phyloP scores from a whole-genome alignment of 1,284 basidiomycete species.

The Moesziomyces globuligerus region DNA sequence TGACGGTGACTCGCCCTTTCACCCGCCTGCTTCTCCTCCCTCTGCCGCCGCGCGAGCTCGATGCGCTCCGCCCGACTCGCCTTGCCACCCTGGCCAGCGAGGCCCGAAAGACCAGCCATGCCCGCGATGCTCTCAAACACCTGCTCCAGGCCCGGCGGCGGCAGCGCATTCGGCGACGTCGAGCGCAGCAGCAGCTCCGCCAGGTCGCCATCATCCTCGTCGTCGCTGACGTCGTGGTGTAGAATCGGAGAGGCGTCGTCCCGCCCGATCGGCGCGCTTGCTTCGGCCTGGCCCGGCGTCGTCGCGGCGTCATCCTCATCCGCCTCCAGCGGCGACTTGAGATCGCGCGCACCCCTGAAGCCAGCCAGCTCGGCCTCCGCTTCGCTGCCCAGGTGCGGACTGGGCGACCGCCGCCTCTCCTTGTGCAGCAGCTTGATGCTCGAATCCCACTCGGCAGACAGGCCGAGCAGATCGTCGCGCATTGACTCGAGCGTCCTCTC shows the following conservation, averaged over 20 bases:
- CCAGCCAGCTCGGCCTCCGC: constrained; percentile 14
- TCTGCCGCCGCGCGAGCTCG: constrained; percentile 26
- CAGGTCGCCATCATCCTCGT: constrained; percentile 41
- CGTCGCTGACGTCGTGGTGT: constrained; percentile 8
- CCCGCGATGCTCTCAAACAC: constrained; percentile 61
- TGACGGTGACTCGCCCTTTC: constrained; percentile 19
- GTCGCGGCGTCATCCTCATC: constrained; percentile 44
- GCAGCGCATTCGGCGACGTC: constrained; percentile 52
- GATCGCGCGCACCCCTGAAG: constrained; percentile 22
- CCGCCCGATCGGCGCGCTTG: not conserved
- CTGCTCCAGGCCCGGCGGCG: constrained; percentile 58
- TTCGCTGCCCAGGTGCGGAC: constrained; percentile 22
- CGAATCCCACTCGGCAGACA: constrained; percentile 64
- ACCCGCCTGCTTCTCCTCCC: constrained; percentile 19
- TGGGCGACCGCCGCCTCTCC: constrained; percentile 34
- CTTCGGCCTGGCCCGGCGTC: constrained; percentile 1
- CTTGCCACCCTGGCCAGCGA: constrained; percentile 14
- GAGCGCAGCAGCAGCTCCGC: constrained; percentile 37
- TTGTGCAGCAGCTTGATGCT: constrained; percentile 51
- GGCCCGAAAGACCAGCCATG: constrained; percentile 17
- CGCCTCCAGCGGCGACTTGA: constrained; percentile 52
- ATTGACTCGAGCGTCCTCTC: constrained; percentile 56
- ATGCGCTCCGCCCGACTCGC: constrained; percentile 58
- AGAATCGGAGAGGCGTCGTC: not conserved
- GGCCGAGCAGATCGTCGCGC: constrained; percentile 56